These are phyloP conservation scores for Thermomyces lanuginosus DNA, from an alignment of 2,329 filamentous ascomycete genomes.

Conservation along the genomic window DNA sequence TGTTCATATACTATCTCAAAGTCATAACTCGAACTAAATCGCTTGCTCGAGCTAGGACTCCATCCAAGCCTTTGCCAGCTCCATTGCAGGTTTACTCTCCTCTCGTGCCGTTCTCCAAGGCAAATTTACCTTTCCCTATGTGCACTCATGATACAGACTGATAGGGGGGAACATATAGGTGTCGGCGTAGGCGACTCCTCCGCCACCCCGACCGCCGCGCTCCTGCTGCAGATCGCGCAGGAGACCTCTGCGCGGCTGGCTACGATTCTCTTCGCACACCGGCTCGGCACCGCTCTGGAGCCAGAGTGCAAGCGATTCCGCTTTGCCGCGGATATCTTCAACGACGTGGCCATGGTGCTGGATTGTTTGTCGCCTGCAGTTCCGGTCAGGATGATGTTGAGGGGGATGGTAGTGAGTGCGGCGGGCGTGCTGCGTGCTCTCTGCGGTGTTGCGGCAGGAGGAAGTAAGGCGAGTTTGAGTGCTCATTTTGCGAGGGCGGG, in stretches of 20 bases:
- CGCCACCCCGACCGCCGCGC: constrained; percentile 62
- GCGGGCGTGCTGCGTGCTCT: constrained; percentile 49
- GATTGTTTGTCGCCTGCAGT: constrained; percentile 66
- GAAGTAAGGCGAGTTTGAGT: constrained; percentile 77
- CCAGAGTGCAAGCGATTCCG: constrained; percentile 84
- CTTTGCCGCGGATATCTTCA: constrained; percentile 73
- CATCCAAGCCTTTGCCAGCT: constrained; percentile 27
- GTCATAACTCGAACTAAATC: constrained; percentile 1
- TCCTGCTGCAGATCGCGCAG: constrained; percentile 69
- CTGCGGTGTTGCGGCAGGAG: constrained; percentile 80
- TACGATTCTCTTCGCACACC: constrained; percentile 74
- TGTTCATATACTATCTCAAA: constrained; percentile 11
- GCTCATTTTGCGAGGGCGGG: constrained; percentile 79
- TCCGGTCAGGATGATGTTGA: too few species aligned
- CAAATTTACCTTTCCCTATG: constrained; percentile 12
- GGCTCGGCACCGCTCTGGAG: constrained; percentile 65
- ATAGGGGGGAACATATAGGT: constrained; percentile 24
- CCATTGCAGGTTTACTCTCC: constrained; percentile 44
- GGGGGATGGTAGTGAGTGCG: constrained; percentile 42
- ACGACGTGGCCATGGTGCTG: constrained; percentile 72
- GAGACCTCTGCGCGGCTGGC: constrained; percentile 66
- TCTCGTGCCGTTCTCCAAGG: constrained; percentile 68
- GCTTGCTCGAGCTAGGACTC: constrained; percentile 17
- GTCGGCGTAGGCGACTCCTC: constrained; percentile 72
- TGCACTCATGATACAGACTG: constrained; percentile 2